Conservation (phyloP, 257 asterid species). For the Primulina eburnea region DNA sequence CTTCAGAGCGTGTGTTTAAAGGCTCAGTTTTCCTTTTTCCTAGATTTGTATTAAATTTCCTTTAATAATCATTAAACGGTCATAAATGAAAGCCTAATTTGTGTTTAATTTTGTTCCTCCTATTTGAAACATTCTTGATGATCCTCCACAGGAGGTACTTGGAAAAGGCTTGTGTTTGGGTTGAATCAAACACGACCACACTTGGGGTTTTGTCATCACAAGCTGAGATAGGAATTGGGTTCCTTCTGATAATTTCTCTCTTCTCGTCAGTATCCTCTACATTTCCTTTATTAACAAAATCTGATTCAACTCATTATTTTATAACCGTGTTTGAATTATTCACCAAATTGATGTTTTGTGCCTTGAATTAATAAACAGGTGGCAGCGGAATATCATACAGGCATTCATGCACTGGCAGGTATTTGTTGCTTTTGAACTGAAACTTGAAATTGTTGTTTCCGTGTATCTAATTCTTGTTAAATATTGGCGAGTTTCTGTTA, state of each 20-base stretch:
- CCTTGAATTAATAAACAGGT: constrained; percentile 47
- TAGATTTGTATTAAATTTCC: too few species aligned
- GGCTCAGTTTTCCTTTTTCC: background rate
- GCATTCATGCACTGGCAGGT: constrained; percentile 97
- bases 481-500: background rate
- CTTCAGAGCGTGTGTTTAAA: background rate
- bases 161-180: constrained; percentile 94
- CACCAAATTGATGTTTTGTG: background rate
- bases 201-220: constrained; percentile 80
- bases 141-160: constrained; percentile 73
- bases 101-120: constrained; percentile 6
- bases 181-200: constrained; percentile 78
- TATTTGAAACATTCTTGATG: constrained; percentile 24
- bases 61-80: too few species aligned
- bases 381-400: constrained; percentile 86
- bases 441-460: constrained; percentile 14
- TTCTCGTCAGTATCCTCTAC: constrained; percentile 57
- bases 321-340: background rate
- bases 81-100: background rate
- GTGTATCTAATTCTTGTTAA: background rate
- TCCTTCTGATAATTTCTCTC: constrained; percentile 72
- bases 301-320: constrained; percentile 21
- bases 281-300: constrained; percentile 19
- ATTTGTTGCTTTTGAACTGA: constrained; percentile 15
- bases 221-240: constrained; percentile 84